Base-by-base conservation (phyloP, 305 asterid genomes). In the Fraxinus angustifolia region DNA sequence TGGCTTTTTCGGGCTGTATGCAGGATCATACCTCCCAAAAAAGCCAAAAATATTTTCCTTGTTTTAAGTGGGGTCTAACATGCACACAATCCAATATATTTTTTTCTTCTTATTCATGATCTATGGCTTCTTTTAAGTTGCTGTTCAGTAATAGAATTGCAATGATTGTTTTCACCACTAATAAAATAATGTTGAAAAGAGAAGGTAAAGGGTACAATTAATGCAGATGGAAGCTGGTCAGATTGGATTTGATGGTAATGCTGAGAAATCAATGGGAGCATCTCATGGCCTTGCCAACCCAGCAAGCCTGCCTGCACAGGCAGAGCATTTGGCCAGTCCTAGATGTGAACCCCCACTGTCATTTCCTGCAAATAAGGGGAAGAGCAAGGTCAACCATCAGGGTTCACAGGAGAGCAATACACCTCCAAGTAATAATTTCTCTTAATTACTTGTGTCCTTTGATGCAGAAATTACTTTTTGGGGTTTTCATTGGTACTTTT, bases 181-280 rank as follows among this genome's bases (percentile, higher is more conserved):
- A 33, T 73, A 75, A 28, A 7, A 81, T 6, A 80, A 34, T 33
- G 79, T 70, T 12, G 58, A 12, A 21, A 78, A 78, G 80, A 73
- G 80, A 73, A 38, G 2, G 76, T 65, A 73, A n/a, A 73, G 23
- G 36, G 73, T 53, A 77, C 42, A 75, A 38, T 12, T 77, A 40
- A 60, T 74, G 40, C 75, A 82, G 75, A 86, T 89, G 86, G 92
- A 89, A 86, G 85, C 90, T 75, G 89, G 85, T n/a, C 82, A 81
- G 83, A 21, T 87, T 82, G 88, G 79, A 21, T 42, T 35, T 68
- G 87, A 76, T 53, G 78, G 79, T 73, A n/a, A 48, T 79, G 42
- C 30, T 31, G 88, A 76, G n/a, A 34, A 33, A 36, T 26, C 65
- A 14, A 62, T 31, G 28, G 85, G 74, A 68, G 38, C 86, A 71